Conservation (phyloP, 2,329 filamentous ascomycete genomes). For the Ustulina deusta region DNA sequence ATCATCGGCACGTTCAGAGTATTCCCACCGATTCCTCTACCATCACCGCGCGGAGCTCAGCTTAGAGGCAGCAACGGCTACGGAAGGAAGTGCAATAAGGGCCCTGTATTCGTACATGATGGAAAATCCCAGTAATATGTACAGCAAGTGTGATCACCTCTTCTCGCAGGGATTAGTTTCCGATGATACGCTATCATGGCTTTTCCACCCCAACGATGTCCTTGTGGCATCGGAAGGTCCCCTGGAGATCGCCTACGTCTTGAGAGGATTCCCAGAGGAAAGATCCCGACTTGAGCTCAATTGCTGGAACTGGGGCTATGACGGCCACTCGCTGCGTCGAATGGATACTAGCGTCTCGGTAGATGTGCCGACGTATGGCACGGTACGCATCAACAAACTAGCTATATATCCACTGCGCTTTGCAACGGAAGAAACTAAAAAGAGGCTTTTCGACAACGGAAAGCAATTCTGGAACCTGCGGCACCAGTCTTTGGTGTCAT, state of each 20-base stretch:
- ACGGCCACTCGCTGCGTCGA: background rate
- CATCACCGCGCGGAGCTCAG: background rate
- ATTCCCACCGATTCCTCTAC: background rate
- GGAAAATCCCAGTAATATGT: background rate
- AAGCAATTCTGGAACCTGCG: background rate
- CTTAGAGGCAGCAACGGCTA: background rate
- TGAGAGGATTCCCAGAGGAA: background rate
- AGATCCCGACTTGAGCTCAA: background rate
- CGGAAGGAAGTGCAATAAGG: background rate
- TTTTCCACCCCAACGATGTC: background rate
- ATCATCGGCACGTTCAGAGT: background rate
- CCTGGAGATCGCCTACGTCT: background rate
- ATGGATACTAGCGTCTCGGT: background rate
- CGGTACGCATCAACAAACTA: background rate
- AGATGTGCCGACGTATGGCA: background rate
- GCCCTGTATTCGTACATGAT: background rate
- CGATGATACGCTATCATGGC: background rate
- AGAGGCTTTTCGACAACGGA: background rate
- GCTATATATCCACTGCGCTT: background rate
- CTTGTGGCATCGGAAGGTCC: background rate
- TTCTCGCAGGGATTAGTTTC: background rate
- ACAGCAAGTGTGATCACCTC: background rate
- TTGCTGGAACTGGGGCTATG: slow-evolving; percentile 1
- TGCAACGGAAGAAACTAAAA: background rate
- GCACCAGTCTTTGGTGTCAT: background rate